A percentile compares a stretch with the other conserved stretches of the same genome.
Evolutionary conservation across 2,329 filamentous ascomycete genomes (phyloP).

Genomic region (Hypoxylon sp.): DNA sequence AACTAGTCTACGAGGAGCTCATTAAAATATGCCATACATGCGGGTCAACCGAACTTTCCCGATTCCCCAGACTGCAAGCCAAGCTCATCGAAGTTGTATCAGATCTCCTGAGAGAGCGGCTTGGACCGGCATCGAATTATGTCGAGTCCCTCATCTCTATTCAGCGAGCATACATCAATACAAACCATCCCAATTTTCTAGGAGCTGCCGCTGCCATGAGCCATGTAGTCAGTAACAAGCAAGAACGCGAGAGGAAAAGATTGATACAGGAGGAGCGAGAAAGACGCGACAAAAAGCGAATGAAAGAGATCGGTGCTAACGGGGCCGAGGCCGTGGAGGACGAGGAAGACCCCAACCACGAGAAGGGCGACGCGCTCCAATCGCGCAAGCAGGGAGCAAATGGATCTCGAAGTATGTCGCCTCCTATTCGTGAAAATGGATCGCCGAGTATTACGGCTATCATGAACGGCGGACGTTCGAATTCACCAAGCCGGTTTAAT

Average conservation of each 20-base stretch:
- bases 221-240: conserved; percentile 92
- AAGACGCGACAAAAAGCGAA: conserved; percentile 82
- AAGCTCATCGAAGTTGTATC: conserved; percentile 99
- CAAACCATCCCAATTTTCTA: conserved; percentile 98
- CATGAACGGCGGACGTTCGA: conserved; percentile 73
- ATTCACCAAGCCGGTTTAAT: conserved; percentile 72
- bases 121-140: conserved; percentile 89
- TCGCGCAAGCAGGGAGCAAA: conserved; percentile 72
- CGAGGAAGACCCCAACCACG: conserved; percentile 67
- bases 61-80: conserved; percentile 91
- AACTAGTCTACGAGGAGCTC: conserved; percentile 97
- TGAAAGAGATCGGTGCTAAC: conserved; percentile 87
- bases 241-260: conserved; percentile 89
- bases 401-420: conserved; percentile 82
- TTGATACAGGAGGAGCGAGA: conserved; percentile 85
- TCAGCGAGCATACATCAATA: conserved; percentile 98
- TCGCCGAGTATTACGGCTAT: conserved; percentile 69
- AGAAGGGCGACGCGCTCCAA: conserved; percentile 68
- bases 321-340: conserved; percentile 77
- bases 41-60: conserved; percentile 90
- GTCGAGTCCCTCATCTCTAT: conserved; percentile 98
- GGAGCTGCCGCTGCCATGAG: conserved; percentile 98
- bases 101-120: conserved; percentile 89
- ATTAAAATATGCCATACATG: conserved; percentile 99
- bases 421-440: conserved; percentile 78